These are phyloP conservation scores for Sporothrix globosa DNA, from an alignment of 2,329 filamentous ascomycete genomes.

Conservation along the genomic window DNA sequence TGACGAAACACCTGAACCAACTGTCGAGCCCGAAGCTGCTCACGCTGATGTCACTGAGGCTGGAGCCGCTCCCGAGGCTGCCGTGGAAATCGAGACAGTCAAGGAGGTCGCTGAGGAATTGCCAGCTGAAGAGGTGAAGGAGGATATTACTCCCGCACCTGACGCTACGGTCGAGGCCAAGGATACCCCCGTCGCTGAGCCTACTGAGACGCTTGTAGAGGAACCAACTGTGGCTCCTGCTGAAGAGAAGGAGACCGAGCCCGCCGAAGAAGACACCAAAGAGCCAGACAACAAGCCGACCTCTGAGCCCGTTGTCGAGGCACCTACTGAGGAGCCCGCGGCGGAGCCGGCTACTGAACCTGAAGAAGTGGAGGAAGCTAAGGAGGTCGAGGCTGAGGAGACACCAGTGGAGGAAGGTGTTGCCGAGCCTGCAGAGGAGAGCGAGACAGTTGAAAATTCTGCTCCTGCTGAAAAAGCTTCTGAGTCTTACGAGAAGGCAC, in stretches of 20 bases:
- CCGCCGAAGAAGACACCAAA: not conserved
- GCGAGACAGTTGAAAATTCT: not conserved
- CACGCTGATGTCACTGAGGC: not conserved
- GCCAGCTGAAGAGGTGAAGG: not conserved
- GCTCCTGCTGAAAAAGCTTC: not conserved
- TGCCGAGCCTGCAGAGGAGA: not conserved
- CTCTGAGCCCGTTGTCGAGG: not conserved
- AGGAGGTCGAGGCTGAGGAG: conserved; percentile 7
- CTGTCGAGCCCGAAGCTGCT: not conserved
- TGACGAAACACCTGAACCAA: not conserved
- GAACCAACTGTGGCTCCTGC: not conserved
- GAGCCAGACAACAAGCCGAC: not conserved
- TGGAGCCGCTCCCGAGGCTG: not conserved
- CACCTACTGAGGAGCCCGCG: not conserved
- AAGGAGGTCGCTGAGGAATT: not conserved
- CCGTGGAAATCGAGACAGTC: not conserved
- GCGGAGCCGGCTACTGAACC: not conserved
- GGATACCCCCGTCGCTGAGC: not conserved
- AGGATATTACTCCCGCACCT: not conserved
- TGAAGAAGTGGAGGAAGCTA: not conserved
- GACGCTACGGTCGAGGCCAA: not conserved
- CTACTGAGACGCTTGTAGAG: not conserved
- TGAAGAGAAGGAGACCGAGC: not conserved
- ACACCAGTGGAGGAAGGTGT: not conserved
- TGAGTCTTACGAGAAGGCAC: not conserved